These are phyloP conservation scores for Ganoderma boninense DNA, from an alignment of 1,284 basidiomycete genomes.

Conservation along the genomic window DNA sequence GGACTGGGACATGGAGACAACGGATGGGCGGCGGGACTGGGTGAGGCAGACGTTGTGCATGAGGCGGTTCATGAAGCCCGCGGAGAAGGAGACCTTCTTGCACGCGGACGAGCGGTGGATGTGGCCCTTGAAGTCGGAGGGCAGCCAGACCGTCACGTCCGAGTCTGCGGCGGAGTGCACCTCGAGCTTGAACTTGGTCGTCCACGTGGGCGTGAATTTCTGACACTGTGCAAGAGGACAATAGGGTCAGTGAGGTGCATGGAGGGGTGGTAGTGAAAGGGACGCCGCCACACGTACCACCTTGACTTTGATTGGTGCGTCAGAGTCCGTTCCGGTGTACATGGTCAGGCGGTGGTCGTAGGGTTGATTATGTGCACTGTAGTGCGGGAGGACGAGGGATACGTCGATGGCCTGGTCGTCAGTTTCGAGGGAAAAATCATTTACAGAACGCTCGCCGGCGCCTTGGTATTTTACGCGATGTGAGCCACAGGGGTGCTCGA, in stretches of 20 bases:
- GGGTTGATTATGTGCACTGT: slow-evolving; percentile 76
- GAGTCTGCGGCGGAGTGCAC: slow-evolving; percentile 62
- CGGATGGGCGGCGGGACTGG: slow-evolving; percentile 46
- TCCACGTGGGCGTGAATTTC: slow-evolving; percentile 59
- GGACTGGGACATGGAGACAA: slow-evolving; percentile 44
- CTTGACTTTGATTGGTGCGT: slow-evolving; percentile 68
- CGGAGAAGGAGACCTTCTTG: slow-evolving; percentile 64
- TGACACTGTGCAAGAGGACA: slow-evolving; percentile 60
- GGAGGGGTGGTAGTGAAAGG: slow-evolving; percentile 3
- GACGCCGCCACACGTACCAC: slow-evolving; percentile 51
- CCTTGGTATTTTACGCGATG: slow-evolving; percentile 43
- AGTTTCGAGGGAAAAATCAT: slow-evolving; percentile 70
- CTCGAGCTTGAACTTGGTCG: slow-evolving; percentile 67
- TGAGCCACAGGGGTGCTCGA: slow-evolving; percentile 40
- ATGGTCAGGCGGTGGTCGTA: slow-evolving; percentile 73
- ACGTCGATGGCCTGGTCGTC: slow-evolving; percentile 62
- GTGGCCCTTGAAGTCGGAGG: slow-evolving; percentile 76
- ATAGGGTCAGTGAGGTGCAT: neutral
- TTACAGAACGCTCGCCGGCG: slow-evolving; percentile 42
- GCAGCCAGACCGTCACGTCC: slow-evolving; percentile 75
- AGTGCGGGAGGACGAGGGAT: slow-evolving; percentile 75
- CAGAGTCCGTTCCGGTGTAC: slow-evolving; percentile 60
- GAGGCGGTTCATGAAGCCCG: slow-evolving; percentile 76
- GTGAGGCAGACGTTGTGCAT: slow-evolving; percentile 66
- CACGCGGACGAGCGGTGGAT: slow-evolving; percentile 58